phyloP scores from a whole-genome alignment of 805 yeast genomes.

The Debaryomyces castellii region DNA sequence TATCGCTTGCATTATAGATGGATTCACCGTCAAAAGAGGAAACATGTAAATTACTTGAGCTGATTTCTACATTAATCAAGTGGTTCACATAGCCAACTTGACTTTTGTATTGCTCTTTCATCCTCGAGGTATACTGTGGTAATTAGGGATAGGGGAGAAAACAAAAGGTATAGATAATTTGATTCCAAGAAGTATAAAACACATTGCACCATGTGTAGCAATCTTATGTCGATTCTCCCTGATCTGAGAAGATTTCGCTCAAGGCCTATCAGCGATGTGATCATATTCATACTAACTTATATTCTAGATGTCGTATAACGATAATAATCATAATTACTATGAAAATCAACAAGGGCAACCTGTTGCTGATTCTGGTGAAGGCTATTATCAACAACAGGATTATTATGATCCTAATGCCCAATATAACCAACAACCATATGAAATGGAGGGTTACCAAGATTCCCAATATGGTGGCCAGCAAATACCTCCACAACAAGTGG shows the following conservation, averaged over 20 bases:
- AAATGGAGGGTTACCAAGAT: slow-evolving; percentile 48
- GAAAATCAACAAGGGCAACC: slow-evolving; percentile 42
- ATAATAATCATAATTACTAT: slow-evolving; percentile 48
- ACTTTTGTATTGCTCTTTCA: no score
- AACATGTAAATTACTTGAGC: no score
- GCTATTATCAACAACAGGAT: slow-evolving; percentile 44
- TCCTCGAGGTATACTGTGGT: no score
- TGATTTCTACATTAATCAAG: no score
- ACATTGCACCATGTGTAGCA: no score
- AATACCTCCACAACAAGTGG: slow-evolving; percentile 31
- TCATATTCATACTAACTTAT: slow-evolving; percentile 1
- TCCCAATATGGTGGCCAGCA: slow-evolving; percentile 48
- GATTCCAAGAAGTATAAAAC: no score
- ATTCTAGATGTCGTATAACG: slow-evolving; percentile 59
- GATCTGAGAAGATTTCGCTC: background rate
- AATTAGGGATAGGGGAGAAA: no score
- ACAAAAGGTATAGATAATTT: no score
- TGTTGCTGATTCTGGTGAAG: slow-evolving; percentile 18
- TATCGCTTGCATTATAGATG: no score
- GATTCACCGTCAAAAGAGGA: no score
- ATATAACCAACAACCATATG: slow-evolving; percentile 51
- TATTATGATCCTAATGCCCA: slow-evolving; percentile 49
- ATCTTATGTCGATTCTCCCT: background rate
- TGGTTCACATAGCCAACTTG: no score
- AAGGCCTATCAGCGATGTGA: background rate